Conservation (phyloP, 495 filamentous ascomycete genomes). For the Penicillium lividum region DNA sequence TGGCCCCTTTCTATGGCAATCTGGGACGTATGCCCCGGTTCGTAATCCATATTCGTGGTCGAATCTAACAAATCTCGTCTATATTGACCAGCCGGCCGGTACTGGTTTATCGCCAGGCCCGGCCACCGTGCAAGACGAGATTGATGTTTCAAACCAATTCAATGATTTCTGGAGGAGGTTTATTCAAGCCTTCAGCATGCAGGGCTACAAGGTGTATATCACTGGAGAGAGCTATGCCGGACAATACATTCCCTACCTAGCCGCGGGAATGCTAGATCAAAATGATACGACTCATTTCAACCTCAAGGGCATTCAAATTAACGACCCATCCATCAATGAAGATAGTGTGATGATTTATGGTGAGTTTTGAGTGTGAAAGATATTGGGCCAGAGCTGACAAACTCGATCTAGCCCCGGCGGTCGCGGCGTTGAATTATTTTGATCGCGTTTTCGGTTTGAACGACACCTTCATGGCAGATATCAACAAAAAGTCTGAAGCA, state of each 20-base stretch:
- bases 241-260: slow-evolving; percentile 78
- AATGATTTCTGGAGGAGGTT: slow-evolving; percentile 71
- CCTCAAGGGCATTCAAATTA: slow-evolving; percentile 65
- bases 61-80: slow-evolving; percentile 76
- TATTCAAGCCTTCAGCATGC: slow-evolving; percentile 63
- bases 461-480: slow-evolving; percentile 58
- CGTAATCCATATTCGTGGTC: slow-evolving; percentile 68
- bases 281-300: slow-evolving; percentile 69
- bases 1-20: slow-evolving; percentile 74
- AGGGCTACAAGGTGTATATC: slow-evolving; percentile 65
- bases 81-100: slow-evolving; percentile 75
- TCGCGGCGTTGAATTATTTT: slow-evolving; percentile 65
- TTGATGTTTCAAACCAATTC: slow-evolving; percentile 68
- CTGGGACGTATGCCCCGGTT: slow-evolving; percentile 63
- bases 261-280: slow-evolving; percentile 68
- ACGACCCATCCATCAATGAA: slow-evolving; percentile 64
- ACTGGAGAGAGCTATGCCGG: slow-evolving; percentile 75
- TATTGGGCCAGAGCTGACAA: background rate
- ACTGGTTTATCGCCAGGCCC: slow-evolving; percentile 69
- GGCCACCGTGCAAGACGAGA: slow-evolving; percentile 61
- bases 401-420: slow-evolving; percentile 52
- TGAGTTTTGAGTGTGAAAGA: slow-evolving; percentile 4
- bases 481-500: slow-evolving; percentile 53
- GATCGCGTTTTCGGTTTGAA: slow-evolving; percentile 63
- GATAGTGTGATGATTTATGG: slow-evolving; percentile 42